phyloP scores from a whole-genome alignment of 495 filamentous ascomycete genomes.

The Aspergillus bertholletiae region DNA sequence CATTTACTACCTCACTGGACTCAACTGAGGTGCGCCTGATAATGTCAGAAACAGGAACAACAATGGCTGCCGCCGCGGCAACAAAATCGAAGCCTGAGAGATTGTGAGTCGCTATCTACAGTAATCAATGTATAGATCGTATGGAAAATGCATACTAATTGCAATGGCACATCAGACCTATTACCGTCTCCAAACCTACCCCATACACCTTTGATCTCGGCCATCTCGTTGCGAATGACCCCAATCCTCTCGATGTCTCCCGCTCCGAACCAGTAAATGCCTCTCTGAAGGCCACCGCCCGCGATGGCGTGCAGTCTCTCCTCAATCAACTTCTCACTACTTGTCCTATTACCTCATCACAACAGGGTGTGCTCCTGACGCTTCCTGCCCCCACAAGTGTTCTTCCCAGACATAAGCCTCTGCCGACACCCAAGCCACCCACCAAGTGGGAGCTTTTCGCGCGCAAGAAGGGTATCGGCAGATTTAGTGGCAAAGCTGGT shows the following conservation, averaged over 20 bases:
- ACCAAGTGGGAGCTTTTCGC: slow-evolving; percentile 97
- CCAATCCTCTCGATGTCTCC: slow-evolving; percentile 66
- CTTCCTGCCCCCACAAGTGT: slow-evolving; percentile 66
- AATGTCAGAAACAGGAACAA: slow-evolving; percentile 27
- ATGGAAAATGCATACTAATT: slow-evolving; percentile 4
- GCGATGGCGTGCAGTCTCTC: slow-evolving; percentile 82
- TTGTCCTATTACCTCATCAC: slow-evolving; percentile 66
- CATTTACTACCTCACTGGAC: neutral
- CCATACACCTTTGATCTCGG: slow-evolving; percentile 93
- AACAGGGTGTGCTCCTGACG: slow-evolving; percentile 66
- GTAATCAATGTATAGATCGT: neutral
- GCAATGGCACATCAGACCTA: slow-evolving; percentile 31
- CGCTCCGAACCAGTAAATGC: slow-evolving; percentile 35
- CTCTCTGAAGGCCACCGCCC: slow-evolving; percentile 63
- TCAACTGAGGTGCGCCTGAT: neutral
- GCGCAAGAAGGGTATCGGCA: slow-evolving; percentile 86
- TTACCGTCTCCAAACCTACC: slow-evolving; percentile 75
- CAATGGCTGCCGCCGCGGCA: slow-evolving; percentile 14
- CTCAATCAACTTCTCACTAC: slow-evolving; percentile 86
- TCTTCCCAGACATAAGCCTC: slow-evolving; percentile 84
- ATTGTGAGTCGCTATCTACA: slow-evolving; percentile 30
- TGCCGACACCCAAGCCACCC: slow-evolving; percentile 71
- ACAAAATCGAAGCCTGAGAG: slow-evolving; percentile 36
- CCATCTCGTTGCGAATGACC: slow-evolving; percentile 75
- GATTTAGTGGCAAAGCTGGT: slow-evolving; percentile 40